Conservation (phyloP, 2,329 filamentous ascomycete species). For the Calonectria hongkongensis region DNA sequence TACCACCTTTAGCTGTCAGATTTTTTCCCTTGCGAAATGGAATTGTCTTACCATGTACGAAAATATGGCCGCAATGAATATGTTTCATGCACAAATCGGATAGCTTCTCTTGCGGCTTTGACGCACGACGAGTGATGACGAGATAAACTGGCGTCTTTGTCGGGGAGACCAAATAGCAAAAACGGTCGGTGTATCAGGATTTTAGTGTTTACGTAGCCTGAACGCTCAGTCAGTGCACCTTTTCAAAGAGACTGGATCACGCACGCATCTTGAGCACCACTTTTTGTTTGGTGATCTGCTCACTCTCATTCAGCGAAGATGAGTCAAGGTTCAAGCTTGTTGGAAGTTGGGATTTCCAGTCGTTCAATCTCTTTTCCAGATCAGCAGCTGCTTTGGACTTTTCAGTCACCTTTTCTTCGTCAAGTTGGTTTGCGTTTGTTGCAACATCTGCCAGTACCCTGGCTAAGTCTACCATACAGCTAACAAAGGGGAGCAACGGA, state of each 20-base stretch:
- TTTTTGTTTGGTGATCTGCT: neutral
- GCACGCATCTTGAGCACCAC: neutral
- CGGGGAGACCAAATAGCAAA: neutral
- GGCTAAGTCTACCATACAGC: neutral
- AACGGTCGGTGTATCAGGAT: neutral
- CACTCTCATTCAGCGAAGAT: neutral
- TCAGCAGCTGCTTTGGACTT: neutral
- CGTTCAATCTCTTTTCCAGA: neutral
- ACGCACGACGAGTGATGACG: neutral
- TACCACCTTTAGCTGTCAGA: neutral
- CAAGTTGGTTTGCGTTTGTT: neutral
- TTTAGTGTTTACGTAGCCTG: neutral
- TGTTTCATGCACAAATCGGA: neutral
- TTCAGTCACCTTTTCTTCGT: neutral
- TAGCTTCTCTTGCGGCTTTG: neutral
- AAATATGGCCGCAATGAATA: neutral
- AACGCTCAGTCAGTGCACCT: neutral
- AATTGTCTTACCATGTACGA: neutral
- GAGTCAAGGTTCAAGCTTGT: neutral
- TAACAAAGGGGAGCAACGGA: neutral
- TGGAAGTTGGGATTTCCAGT: neutral
- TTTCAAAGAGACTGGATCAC: neutral
- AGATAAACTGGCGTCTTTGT: neutral
- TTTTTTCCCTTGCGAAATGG: neutral
- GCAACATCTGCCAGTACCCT: neutral